Evolutionary conservation across 2,329 filamentous ascomycete genomes (phyloP).

Genomic region (Leptographium lundbergii): DNA sequence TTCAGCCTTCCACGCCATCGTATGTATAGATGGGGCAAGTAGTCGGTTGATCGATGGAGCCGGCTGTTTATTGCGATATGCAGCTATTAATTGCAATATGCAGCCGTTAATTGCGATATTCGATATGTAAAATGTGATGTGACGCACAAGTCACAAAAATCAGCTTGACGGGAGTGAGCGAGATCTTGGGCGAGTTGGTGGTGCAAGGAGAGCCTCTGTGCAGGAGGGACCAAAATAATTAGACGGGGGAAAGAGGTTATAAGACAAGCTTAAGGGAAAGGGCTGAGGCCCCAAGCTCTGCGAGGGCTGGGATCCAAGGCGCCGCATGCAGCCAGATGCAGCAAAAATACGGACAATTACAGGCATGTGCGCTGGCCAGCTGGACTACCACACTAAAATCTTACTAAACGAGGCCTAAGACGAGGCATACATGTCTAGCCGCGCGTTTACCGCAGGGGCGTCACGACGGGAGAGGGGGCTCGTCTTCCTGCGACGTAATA

Average conservation of each 20-base stretch:
- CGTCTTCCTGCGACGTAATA: too few species aligned
- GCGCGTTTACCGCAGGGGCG: neutral
- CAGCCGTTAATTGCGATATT: too few species aligned
- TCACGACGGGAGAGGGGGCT: neutral
- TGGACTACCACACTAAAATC: neutral
- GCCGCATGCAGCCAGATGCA: too few species aligned
- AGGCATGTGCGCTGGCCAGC: neutral
- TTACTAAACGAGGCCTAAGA: neutral
- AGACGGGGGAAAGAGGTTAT: neutral
- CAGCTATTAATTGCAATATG: too few species aligned
- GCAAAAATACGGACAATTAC: neutral
- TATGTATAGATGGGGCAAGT: neutral
- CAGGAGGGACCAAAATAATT: neutral
- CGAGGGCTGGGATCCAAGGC: too few species aligned
- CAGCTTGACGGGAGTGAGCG: too few species aligned
- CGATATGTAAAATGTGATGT: too few species aligned
- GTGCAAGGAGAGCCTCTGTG: neutral
- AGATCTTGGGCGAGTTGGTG: neutral
- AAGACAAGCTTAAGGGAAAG: neutral
- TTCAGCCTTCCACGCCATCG: neutral
- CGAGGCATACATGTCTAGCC: neutral
- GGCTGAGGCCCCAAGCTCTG: neutral
- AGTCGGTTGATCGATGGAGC: too few species aligned
- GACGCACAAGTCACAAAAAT: too few species aligned
- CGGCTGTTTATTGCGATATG: too few species aligned